Evolutionary conservation across 495 filamentous ascomycete genomes (phyloP), one percentile per base, ranked within the genome.

Genomic region (Cercophora sp.): DNA sequence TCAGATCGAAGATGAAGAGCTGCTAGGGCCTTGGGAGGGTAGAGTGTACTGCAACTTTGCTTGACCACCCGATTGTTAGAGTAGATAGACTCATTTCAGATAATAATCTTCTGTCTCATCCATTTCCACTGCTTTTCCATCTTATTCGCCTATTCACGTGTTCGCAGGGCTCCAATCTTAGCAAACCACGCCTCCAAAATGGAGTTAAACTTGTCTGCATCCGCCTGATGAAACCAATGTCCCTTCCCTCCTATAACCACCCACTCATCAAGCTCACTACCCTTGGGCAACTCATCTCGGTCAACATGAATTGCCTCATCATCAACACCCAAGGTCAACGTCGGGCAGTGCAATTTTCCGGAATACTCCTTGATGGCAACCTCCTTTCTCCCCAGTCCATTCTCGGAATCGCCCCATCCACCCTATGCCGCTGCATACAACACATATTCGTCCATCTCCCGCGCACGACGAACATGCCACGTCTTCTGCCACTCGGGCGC

Each of bases 221-320:
- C 36, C 24, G 24, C 31, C 24, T 51, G 48, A 29, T 51, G 48
- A 5, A 51, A 13, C 48, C 48, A 51, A 32, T 51, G 48, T 36
- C 48, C 48, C 48, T 51, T 41, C 8, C 48, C 48, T 25, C 29
- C 48, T 23, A 40, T 31, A 8, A 51, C 2, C 19, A 41, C 16
- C n/a, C 19, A n/a, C 36, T 51, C 48, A 42, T 51, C 48, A 20
- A 25, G 15, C n/a, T 42, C 36, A n/a, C 25, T 31, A 15, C 35
- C 48, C 36, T 19, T 16, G 9, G 34, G 34, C 48, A 51, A 8
- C 48, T 29, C 48, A 1, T 29, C 26, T 26, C 16, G 3, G 19
- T 51, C 48, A 3, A 31, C 48, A 9, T 9, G 3, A 18, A 50
- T 35, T 8, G 34, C 48, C 13, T 39, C 35, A 35, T 51, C 35